phyloP scores from a whole-genome alignment of 2,329 filamentous ascomycete genomes.

The Colletotrichum sidae region DNA sequence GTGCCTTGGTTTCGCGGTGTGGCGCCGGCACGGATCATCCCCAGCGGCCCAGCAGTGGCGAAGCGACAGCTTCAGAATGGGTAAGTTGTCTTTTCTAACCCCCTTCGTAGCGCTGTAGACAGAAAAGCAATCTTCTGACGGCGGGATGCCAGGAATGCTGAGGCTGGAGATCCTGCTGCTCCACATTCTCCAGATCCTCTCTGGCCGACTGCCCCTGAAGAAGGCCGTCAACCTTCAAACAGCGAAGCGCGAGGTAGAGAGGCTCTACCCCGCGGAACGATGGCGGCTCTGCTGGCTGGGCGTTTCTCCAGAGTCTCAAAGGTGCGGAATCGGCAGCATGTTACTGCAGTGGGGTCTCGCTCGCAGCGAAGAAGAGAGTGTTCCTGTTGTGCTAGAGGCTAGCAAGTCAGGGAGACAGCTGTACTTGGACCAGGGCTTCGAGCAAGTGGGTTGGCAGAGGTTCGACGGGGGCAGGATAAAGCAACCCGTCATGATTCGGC shows the following conservation, averaged over 20 bases:
- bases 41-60: no score
- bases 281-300: conserved; percentile 15
- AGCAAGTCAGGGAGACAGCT: not conserved
- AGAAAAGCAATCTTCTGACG: no score
- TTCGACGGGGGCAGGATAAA: not conserved
- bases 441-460: not conserved
- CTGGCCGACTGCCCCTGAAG: not conserved
- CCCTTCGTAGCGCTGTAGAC: no score
- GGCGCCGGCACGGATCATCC: no score
- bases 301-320: not conserved
- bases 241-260: not conserved
- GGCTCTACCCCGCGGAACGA: conserved; percentile 10
- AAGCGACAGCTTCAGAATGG: no score
- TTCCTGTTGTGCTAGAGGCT: conserved; percentile 2
- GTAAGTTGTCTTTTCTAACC: no score
- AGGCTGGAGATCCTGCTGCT: not conserved
- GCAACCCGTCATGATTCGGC: conserved; percentile 12
- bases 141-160: not conserved
- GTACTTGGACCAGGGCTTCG: not conserved
- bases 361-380: conserved; percentile 13
- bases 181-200: not conserved
- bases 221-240: not conserved
- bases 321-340: not conserved
- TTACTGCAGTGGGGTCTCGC: conserved; percentile 6
- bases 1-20: no score